Evolutionary conservation across 208 protist species (phyloP).

Genomic region (Leishmania amazonensis): DNA sequence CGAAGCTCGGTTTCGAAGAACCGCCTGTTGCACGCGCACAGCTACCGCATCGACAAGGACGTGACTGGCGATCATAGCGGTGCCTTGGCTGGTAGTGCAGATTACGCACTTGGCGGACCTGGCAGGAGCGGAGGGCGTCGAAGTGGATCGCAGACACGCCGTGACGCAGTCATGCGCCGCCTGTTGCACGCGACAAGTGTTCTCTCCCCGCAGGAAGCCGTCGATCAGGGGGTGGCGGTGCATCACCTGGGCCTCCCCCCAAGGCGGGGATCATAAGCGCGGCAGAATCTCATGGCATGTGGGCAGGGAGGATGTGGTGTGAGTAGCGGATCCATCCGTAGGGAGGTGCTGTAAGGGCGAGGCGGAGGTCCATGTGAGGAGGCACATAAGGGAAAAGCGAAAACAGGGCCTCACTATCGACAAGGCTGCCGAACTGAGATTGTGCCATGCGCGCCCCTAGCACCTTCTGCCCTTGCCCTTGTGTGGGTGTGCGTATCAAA

Average conservation of each 20-base stretch:
- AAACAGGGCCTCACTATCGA: neutral
- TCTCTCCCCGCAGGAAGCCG: slow-evolving; percentile 11
- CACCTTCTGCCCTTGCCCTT: neutral
- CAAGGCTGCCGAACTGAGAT: neutral
- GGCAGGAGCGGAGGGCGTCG: neutral
- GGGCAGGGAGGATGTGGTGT: neutral
- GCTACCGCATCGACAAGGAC: slow-evolving; percentile 11
- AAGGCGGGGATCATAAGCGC: neutral
- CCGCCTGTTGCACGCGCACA: slow-evolving; percentile 1
- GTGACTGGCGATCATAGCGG: neutral
- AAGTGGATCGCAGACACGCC: neutral
- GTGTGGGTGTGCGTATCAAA: neutral
- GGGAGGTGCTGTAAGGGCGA: too few species aligned
- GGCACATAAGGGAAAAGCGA: neutral
- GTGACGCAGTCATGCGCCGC: neutral
- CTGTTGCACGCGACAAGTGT: slow-evolving; percentile 16
- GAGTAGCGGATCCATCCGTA: neutral
- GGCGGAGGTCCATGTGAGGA: neutral
- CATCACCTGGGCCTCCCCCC: slow-evolving; percentile 7
- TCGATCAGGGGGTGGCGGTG: slow-evolving; percentile 4
- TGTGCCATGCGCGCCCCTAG: neutral
- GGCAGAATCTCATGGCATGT: neutral
- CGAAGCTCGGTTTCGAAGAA: neutral
- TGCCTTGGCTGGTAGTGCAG: neutral
- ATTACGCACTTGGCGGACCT: neutral